Base-by-base conservation (phyloP, 192 early-diverging fungal genomes). In the Phycomyces blakesleeanus region DNA sequence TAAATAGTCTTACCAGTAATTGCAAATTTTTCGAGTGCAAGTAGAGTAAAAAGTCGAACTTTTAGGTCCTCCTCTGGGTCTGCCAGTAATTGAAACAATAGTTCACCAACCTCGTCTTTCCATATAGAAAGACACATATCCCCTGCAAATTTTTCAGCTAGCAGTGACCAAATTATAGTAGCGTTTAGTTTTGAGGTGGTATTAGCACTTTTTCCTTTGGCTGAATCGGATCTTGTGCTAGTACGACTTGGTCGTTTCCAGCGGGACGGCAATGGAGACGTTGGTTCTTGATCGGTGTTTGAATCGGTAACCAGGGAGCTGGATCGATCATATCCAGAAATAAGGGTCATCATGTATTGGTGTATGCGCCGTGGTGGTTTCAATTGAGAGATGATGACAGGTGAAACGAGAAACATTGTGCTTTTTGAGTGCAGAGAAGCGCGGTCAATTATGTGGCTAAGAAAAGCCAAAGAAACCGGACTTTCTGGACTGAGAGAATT, bases 21-120 rank as follows among this genome's bases (percentile, higher is more conserved):
- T 51, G 75, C 73, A 51, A 84, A 84, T 59, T 84, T 84, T 56
- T 84, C 82, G 20, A 84, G 63, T 0, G 82, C 82, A 22, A 84
- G 66, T 25, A 84, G 69, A 11, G 80, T 70, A 68, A 80, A 84
- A 5, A 84, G 54, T 5, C 81, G 75, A 26, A 81, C 81, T n/a
- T 49, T 41, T 15, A 73, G 59, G 51, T 81, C 74, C 5, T 71
- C 67, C 9, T 76, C 63, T 8, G 26, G 25, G 50, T 74, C 47
- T 11, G 65, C 64, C 9, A 84, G 73, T 21, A 72, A 72, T 56
- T 70, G 68, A 16, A 84, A 38, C 15, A 84, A 55, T 25, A 73
- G 70, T 57, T 75, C 64, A 34, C 80, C 72, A 8, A 84, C 80
- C 10, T 71, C 68, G 29, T 80, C 67, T 3, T 73, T 70, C 54